These are phyloP conservation scores for Haplosporangium sp. DNA, from an alignment of 371 early-diverging fungal species.

Conservation along the genomic window DNA sequence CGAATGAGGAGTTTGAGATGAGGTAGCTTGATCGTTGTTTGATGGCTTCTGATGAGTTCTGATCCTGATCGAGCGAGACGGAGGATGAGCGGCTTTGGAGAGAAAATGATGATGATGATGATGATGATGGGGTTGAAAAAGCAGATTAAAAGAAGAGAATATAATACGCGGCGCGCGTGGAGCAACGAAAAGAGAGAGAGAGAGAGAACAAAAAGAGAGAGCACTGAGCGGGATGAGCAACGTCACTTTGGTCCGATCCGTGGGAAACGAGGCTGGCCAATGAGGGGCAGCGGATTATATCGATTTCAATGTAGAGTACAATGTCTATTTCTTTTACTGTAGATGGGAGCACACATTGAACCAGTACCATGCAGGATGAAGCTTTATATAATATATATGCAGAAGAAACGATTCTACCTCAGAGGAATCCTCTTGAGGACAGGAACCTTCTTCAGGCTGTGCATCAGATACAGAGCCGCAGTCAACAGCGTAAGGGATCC, in stretches of 20 bases:
- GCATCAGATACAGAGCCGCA: slow-evolving; percentile 82
- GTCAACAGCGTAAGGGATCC: slow-evolving; percentile 92
- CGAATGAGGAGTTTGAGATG: not conserved
- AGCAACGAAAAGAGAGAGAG: not conserved
- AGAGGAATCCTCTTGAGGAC: slow-evolving; percentile 39
- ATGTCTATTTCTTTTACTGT: no score
- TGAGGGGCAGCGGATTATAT: not conserved
- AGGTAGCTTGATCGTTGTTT: not conserved
- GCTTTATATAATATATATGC: not conserved
- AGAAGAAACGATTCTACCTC: slow-evolving; percentile 19
- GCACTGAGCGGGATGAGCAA: not conserved
- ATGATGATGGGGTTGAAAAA: not conserved
- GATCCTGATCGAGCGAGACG: not conserved
- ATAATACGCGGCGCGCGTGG: not conserved
- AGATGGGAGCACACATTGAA: no score
- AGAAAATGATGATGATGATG: slow-evolving; percentile 27
- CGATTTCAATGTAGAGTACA: not conserved
- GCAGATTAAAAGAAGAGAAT: not conserved
- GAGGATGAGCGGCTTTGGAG: slow-evolving; percentile 1
- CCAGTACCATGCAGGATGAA: no score
- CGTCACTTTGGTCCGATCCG: not conserved
- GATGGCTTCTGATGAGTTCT: not conserved
- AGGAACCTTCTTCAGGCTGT: slow-evolving; percentile 77
- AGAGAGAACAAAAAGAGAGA: not conserved
- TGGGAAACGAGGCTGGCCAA: slow-evolving; percentile 14